Evolutionary conservation across 2,329 filamentous ascomycete genomes (phyloP), one percentile per base, ranked within the genome.

Genomic region (Pseudocercospora pini-densiflorae): DNA sequence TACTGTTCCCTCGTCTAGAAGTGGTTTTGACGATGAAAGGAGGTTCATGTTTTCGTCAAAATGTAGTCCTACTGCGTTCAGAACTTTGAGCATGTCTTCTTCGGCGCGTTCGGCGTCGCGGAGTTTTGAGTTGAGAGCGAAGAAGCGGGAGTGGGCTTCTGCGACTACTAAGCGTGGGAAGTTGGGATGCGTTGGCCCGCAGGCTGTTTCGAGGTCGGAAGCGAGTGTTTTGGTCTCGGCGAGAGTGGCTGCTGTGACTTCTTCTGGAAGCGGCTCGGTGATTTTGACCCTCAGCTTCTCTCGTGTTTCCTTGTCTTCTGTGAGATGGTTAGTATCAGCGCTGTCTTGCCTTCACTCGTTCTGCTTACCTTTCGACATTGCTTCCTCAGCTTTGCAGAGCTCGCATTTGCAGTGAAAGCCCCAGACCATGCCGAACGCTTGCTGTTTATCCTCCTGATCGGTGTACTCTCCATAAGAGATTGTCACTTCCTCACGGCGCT

Each of bases 401-500:
- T 16, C 21, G 54, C 65, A 67, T 2, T 54, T 40, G 47, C 65
- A 67, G 8, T 29, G 61, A 36, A 67, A 67, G 27, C 62, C 62
- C 62, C 65, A 67, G 1, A 62, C 53, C 2, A 53, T 59, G 19
- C 24, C 21, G 2, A 65, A 40, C 2, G 60, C 59, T 19, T 62
- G 33, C 54, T 62, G 53, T 45, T 59, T 62, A 7, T 62, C 59
- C 1, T 29, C 53, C 7, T 36, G 24, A 5, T 65, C 21, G 59
- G n/a, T 16, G 33, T 55, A 65, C 8, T 62, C 62, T 33, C 59
- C 59, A 23, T 68, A 70, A 2, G 57, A 59, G 9, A 68, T 68
- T 12, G 61, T 66, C 31, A 70, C 64, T 53, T 70, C 68, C n/a
- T 70, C 68, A 3, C 63, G 66, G 8, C 24, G 27, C 12, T 27